Evolutionary conservation across 75 land plant species (phyloP).

Genomic region (Pinus taeda): DNA sequence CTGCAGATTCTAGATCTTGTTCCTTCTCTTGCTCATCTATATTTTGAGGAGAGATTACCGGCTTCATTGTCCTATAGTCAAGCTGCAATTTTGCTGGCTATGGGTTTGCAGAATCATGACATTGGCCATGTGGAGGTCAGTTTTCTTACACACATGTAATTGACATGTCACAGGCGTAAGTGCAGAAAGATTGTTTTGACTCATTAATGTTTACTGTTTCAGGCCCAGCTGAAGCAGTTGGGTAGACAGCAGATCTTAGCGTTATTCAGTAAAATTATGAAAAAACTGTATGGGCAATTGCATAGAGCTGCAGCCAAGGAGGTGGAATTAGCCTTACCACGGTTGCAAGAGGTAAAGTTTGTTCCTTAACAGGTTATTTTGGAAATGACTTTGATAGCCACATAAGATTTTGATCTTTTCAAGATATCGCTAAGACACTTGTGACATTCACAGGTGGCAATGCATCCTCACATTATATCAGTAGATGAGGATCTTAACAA

Average conservation of each 20-base stretch:
- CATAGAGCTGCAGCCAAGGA: slow-evolving; percentile 56
- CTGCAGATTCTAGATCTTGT: slow-evolving; percentile 76
- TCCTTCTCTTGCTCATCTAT: slow-evolving; percentile 55
- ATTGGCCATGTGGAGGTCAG: slow-evolving; percentile 69
- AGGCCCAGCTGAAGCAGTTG: slow-evolving; percentile 64
- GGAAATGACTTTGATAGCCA: neutral
- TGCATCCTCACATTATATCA: slow-evolving; percentile 62
- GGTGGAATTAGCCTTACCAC: slow-evolving; percentile 64
- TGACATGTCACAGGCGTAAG: neutral
- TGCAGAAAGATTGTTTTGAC: neutral
- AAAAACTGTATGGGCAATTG: slow-evolving; percentile 67
- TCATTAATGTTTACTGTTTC: slow-evolving; percentile 9
- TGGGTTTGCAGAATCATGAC: slow-evolving; percentile 76
- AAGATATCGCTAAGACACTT: neutral
- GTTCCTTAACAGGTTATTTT: neutral
- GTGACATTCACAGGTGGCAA: slow-evolving; percentile 34
- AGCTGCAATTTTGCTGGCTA: slow-evolving; percentile 76
- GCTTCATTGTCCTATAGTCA: slow-evolving; percentile 67
- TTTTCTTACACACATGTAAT: neutral
- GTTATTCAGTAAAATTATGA: slow-evolving; percentile 68
- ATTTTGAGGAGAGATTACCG: slow-evolving; percentile 76
- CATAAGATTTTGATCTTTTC: neutral
- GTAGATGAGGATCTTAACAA: slow-evolving; percentile 84
- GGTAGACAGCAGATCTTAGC: slow-evolving; percentile 71
- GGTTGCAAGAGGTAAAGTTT: slow-evolving; percentile 58